Conservation (phyloP, 768 basidiomycete species). For the Panaeolus papilionaceus region DNA sequence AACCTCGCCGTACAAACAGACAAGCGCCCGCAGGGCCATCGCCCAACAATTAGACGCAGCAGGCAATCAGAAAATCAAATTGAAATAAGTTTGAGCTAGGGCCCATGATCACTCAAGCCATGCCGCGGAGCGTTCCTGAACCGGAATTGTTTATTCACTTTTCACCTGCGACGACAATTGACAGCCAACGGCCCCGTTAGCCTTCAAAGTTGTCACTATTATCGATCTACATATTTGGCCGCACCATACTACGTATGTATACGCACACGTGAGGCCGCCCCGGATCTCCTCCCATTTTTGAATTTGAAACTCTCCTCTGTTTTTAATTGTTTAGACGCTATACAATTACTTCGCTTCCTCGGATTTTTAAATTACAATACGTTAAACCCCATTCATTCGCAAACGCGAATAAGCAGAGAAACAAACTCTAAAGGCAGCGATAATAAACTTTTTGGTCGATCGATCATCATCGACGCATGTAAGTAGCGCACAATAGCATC, state of each 20-base stretch:
- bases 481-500: background rate
- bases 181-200: background rate
- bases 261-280: background rate
- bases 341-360: background rate
- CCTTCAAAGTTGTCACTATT: background rate
- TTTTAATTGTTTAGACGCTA: background rate
- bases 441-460: constrained; percentile 1
- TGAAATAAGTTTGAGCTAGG: background rate
- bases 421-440: background rate
- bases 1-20: background rate
- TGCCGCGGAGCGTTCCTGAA: background rate
- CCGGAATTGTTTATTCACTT: background rate
- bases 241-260: background rate
- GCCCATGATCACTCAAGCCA: constrained; percentile 7
- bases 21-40: constrained; percentile 9
- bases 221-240: background rate
- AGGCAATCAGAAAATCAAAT: background rate
- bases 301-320: background rate
- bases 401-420: background rate
- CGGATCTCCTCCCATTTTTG: background rate
- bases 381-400: background rate
- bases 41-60: background rate
- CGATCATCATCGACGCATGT: background rate
- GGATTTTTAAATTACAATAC: background rate
- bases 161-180: background rate